Conservation (phyloP, 2,329 filamentous ascomycete species). For the Microcyclospora tardicrescens region DNA sequence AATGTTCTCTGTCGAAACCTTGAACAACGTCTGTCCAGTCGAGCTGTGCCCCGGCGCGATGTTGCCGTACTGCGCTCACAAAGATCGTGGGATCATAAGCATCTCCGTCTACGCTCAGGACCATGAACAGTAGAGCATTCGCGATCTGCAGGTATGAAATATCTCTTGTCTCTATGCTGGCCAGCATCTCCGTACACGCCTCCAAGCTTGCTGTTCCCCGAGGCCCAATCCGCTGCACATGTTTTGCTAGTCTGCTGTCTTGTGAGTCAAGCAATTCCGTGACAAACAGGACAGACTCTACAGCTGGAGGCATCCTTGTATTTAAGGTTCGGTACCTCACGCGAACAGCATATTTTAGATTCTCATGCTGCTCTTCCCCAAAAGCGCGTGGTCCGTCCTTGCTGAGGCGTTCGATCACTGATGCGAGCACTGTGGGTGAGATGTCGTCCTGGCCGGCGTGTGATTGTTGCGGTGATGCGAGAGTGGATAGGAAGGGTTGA, state of each 20-base stretch:
- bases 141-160: constrained; percentile 74
- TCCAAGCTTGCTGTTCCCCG: constrained; percentile 67
- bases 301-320: constrained; percentile 52
- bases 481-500: constrained; percentile 60
- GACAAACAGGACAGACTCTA: constrained; percentile 58
- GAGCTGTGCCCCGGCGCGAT: constrained; percentile 42
- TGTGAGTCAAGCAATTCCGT: constrained; percentile 49
- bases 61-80: constrained; percentile 44
- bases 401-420: constrained; percentile 74
- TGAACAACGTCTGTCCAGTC: constrained; percentile 60
- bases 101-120: constrained; percentile 47
- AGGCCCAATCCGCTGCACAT: constrained; percentile 61
- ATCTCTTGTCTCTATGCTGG: constrained; percentile 45
- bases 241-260: constrained; percentile 46
- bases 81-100: constrained; percentile 56
- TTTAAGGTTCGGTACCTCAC: constrained; percentile 56
- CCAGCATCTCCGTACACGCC: constrained; percentile 47
- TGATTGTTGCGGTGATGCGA: constrained; percentile 44
- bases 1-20: constrained; percentile 65
- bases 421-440: constrained; percentile 56
- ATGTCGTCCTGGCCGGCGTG: constrained; percentile 51
- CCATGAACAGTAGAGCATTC: constrained; percentile 60
- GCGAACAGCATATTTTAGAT: constrained; percentile 51
- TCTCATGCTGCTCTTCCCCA: constrained; percentile 59
- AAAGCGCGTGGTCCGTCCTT: constrained; percentile 79